These are phyloP conservation scores for Hyparrhenia diplandra DNA, from an alignment of 176 grass and related monocot species.

Conservation along the genomic window DNA sequence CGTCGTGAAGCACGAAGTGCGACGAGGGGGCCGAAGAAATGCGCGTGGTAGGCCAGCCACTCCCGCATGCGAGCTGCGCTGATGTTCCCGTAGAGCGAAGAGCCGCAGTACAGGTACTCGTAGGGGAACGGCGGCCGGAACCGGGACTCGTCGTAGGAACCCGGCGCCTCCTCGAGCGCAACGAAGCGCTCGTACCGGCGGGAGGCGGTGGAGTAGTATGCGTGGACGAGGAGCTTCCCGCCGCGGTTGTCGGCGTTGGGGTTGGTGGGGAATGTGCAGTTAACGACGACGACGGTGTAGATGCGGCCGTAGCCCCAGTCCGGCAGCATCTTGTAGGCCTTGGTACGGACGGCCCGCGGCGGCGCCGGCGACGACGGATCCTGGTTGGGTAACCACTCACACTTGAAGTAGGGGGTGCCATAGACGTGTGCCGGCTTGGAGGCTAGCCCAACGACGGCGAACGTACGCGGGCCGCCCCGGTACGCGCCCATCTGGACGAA, in stretches of 20 bases:
- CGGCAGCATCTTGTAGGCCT: constrained; percentile 73
- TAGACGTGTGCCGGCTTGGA: constrained; percentile 84
- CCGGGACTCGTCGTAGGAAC: constrained; percentile 51
- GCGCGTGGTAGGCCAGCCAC: constrained; percentile 84
- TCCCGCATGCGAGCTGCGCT: constrained; percentile 57
- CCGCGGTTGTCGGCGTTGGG: constrained; percentile 55
- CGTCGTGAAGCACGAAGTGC: constrained; percentile 83
- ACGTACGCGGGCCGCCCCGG: constrained; percentile 67
- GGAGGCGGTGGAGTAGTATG: constrained; percentile 57
- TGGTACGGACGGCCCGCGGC: constrained; percentile 31
- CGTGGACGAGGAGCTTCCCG: constrained; percentile 62
- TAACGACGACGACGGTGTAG: constrained; percentile 76
- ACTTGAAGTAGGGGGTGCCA: constrained; percentile 69
- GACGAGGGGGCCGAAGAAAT: constrained; percentile 60
- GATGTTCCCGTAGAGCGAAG: constrained; percentile 77
- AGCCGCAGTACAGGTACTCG: constrained; percentile 92
- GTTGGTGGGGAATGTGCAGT: constrained; percentile 66
- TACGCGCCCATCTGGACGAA: constrained; percentile 95
- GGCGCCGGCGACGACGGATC: constrained; percentile 7
- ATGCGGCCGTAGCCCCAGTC: constrained; percentile 91
- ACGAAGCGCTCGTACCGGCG: constrained; percentile 68
- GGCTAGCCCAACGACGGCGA: constrained; percentile 69
- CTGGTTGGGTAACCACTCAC: constrained; percentile 66
- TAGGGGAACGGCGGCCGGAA: constrained; percentile 53
- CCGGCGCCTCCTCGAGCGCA: constrained; percentile 58